Base-by-base conservation (phyloP, 176 grass and related monocot genomes). In the Rhipidocladum racemiflorum region DNA sequence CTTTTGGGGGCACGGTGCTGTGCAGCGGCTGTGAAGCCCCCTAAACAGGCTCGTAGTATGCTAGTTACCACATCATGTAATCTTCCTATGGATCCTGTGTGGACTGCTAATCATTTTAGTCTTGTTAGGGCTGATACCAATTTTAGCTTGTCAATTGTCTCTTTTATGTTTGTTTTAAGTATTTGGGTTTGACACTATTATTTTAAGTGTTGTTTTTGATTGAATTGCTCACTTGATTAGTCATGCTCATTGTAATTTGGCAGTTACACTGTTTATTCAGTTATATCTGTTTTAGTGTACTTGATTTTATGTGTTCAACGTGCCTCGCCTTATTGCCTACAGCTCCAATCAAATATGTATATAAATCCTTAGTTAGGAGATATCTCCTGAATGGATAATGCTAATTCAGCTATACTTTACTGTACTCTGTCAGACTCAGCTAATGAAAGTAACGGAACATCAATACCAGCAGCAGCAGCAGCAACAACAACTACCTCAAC, bases 401-500 rank as follows among this genome's bases (percentile, higher is more conserved):
- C 51, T 54, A 70, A 81, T 32, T 57, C 25, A 81, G 9, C 24
- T 70, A 16, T 70, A 81, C 38, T 70, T 28, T 70, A 29, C 56
- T 82, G 38, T 61, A 61, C 54, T 30, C 7, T 82, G 20, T 61
- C 55, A 62, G 80, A 72, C 80, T 36, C 68, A 82, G 42, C n/a
- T 72, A 62, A 42, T 71, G 27, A 82, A 72, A 72, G 68, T 55
- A 82, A 71, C 53, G 40, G 68, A 82, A 54, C 55, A 82, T 71
- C 55, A 82, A 53, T 27, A 82, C 2, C 67, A 82, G 2, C 67
- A 81, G 3, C 68, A 69, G 38, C 78, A 80, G 4, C 68, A 55
- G 2, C 48, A 54, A 0, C 71, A 74, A 9, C 51, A 59, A 27
- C 72, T 21, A 21, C 12, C 39, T 6, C 65, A 68, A 16, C 70